Evolutionary conservation across 768 basidiomycete genomes (phyloP).

Genomic region (Strobilomyces dryophilus): DNA sequence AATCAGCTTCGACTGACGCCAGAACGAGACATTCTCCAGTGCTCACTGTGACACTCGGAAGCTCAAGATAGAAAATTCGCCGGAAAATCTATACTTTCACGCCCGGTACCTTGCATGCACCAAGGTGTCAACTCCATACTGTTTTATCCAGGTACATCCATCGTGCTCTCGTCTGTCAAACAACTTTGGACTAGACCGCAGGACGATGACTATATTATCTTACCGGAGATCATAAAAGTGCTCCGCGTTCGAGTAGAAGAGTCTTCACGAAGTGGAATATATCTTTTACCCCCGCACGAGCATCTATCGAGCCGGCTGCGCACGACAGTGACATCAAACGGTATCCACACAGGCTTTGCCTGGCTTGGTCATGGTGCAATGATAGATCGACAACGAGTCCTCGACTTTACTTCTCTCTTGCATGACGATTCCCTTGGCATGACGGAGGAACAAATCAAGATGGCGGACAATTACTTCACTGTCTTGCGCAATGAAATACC

Average conservation of each 20-base stretch:
- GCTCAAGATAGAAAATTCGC: constrained; percentile 54
- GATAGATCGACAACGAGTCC: constrained; percentile 39
- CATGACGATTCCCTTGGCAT: constrained; percentile 33
- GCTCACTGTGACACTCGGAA: constrained; percentile 40
- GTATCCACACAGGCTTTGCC: constrained; percentile 53
- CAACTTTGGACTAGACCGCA: constrained; percentile 21
- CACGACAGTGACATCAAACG: constrained; percentile 33
- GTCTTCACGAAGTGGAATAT: constrained; percentile 33
- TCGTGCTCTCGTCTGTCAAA: not conserved
- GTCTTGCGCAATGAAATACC: constrained; percentile 52
- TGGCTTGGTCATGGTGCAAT: constrained; percentile 68
- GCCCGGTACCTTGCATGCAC: constrained; percentile 59
- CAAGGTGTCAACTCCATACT: constrained; percentile 46
- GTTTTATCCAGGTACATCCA: constrained; percentile 54
- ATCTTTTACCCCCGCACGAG: constrained; percentile 60
- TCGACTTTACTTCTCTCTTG: constrained; percentile 49
- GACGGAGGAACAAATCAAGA: constrained; percentile 48
- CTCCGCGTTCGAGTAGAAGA: constrained; percentile 40
- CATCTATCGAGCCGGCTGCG: constrained; percentile 52
- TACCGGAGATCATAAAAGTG: constrained; percentile 51
- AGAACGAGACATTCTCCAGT: constrained; percentile 37
- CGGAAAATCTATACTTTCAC: constrained; percentile 55
- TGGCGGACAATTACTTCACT: constrained; percentile 71
- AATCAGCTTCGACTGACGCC: not conserved
- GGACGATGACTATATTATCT: constrained; percentile 69